Conservation (phyloP, 768 basidiomycete species). For the Auricularia heimuer region DNA sequence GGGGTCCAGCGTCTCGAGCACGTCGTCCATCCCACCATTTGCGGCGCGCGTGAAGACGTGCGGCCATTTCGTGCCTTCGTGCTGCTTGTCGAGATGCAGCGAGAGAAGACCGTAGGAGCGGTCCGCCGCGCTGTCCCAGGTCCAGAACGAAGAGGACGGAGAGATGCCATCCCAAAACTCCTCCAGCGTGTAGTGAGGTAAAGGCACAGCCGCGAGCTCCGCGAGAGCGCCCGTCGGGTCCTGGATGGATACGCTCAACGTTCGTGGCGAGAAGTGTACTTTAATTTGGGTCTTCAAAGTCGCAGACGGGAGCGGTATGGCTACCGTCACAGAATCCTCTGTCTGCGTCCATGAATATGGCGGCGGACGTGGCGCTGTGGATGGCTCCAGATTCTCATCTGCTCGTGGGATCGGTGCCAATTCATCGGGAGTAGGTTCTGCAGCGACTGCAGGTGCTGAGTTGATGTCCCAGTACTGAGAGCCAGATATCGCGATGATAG, state of each 20-base stretch:
- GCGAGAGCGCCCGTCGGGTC: conserved; percentile 20
- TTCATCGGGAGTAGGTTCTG: conserved; percentile 57
- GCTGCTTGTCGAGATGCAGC: conserved; percentile 77
- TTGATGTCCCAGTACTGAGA: conserved; percentile 40
- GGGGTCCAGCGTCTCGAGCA: conserved; percentile 82
- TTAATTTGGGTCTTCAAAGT: conserved; percentile 55
- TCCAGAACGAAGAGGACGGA: conserved; percentile 80
- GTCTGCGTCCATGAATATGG: conserved; percentile 94
- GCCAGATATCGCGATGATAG: conserved; percentile 50
- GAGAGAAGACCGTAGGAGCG: conserved; percentile 49
- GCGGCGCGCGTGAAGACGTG: conserved; percentile 61
- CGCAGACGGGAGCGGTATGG: conserved; percentile 69
- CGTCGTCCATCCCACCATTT: conserved; percentile 36
- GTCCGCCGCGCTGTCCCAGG: conserved; percentile 66
- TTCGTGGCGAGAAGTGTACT: conserved; percentile 53
- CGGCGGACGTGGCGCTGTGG: conserved; percentile 39
- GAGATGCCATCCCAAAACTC: conserved; percentile 74
- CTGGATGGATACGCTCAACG: conserved; percentile 55
- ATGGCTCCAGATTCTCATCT: conserved; percentile 43
- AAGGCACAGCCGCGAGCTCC: conserved; percentile 20
- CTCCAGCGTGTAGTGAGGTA: conserved; percentile 53
- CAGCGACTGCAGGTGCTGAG: conserved; percentile 23
- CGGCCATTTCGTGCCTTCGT: conserved; percentile 78
- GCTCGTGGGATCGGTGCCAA: conserved; percentile 57
- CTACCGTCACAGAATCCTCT: conserved; percentile 70